Conservation (phyloP, 2,329 filamentous ascomycete species). For the Epichloe sibirici region DNA sequence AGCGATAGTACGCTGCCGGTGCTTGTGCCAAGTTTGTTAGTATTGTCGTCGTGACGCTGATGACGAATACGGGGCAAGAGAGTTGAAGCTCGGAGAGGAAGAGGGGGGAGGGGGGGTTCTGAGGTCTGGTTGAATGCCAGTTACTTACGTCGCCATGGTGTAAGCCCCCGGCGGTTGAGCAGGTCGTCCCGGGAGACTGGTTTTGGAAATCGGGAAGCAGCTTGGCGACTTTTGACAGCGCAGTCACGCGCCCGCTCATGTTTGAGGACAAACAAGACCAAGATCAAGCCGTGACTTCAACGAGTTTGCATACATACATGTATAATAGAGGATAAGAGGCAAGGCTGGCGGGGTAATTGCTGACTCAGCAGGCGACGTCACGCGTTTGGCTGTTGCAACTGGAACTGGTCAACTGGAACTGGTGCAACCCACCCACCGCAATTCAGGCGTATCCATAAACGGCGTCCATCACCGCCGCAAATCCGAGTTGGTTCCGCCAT, state of each 20-base stretch:
- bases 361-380: neutral
- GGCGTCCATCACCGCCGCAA: too few relatives aligned
- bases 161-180: neutral
- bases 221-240: neutral
- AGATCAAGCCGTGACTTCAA: too few relatives aligned
- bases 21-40: conserved; percentile 11
- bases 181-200: neutral
- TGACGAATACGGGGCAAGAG: neutral
- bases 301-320: neutral
- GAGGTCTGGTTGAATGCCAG: neutral
- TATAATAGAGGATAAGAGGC: neutral
- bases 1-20: conserved; percentile 56
- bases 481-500: too few relatives aligned
- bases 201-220: neutral
- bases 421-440: too few relatives aligned
- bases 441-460: too few relatives aligned
- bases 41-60: neutral
- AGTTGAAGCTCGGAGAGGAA: neutral
- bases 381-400: neutral
- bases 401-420: too few relatives aligned
- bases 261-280: neutral
- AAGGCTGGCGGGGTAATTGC: neutral
- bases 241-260: neutral
- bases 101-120: too few relatives aligned
- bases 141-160: conserved; percentile 4